A percentile compares a stretch with the other conserved stretches of the same genome.
Conservation (phyloP, 1,284 basidiomycete species). For the Fomitiporia mediterranea region DNA sequence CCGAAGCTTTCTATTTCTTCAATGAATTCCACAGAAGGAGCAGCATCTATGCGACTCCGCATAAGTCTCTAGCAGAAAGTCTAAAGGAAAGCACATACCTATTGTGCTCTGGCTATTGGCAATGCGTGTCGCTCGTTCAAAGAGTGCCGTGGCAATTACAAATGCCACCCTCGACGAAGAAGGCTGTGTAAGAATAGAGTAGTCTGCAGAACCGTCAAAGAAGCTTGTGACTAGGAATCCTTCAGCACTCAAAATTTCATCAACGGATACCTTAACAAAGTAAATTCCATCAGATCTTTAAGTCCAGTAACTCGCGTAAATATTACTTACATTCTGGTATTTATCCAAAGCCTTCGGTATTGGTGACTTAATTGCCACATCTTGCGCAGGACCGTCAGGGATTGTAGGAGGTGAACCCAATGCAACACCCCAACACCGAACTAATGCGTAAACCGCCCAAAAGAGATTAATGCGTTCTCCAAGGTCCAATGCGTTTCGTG, state of each 20-base stretch:
- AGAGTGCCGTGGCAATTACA: conserved; percentile 10
- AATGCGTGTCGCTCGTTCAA: conserved; percentile 16
- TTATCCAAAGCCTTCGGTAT: conserved; percentile 8
- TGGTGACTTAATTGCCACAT: conserved; percentile 14
- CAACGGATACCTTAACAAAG: neutral
- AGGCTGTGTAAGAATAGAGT: neutral
- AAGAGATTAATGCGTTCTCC: conserved; percentile 16
- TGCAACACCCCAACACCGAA: conserved; percentile 16
- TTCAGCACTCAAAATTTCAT: neutral
- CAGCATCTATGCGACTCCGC: neutral
- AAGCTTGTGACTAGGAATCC: neutral
- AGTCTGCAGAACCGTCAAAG: conserved; percentile 9
- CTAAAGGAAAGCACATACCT: neutral
- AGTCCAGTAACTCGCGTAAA: neutral
- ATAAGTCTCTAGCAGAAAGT: neutral
- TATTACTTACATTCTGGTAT: conserved; percentile 10
- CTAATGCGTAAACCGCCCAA: conserved; percentile 13
- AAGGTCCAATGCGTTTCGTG: conserved; percentile 3
- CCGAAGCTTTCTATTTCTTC: neutral
- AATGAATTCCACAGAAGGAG: neutral
- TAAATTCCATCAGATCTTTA: neutral
- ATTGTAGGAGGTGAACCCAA: conserved; percentile 13
- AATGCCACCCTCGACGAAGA: conserved; percentile 1
- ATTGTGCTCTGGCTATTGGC: neutral
- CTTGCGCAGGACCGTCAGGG: conserved; percentile 9